Evolutionary conservation across 148 eudicot genomes (phyloP), one percentile per base, ranked within the genome.

Genomic region (Persicaria tinctoria): DNA sequence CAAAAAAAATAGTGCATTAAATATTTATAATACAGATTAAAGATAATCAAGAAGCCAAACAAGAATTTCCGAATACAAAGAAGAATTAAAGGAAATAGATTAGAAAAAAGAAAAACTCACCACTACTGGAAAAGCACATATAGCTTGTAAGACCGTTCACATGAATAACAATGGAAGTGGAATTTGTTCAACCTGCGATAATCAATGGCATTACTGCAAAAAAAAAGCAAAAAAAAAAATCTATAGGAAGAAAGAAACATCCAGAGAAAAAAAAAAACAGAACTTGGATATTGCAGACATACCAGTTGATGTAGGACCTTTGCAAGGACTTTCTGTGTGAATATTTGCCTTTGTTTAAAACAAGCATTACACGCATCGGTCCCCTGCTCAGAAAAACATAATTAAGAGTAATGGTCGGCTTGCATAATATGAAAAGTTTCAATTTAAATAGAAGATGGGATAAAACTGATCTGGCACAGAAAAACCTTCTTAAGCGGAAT

Each of bases 301-400:
- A n/a, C n/a, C n/a, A n/a, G n/a, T n/a, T n/a, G n/a, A n/a, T n/a
- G n/a, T n/a, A n/a, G n/a, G n/a, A n/a, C n/a, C n/a, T n/a, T n/a
- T n/a, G n/a, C n/a, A n/a, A n/a, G n/a, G n/a, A n/a, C n/a, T n/a
- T n/a, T n/a, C n/a, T n/a, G n/a, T n/a, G n/a, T n/a, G n/a, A n/a
- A n/a, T n/a, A 57, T 0, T 23, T 89, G 87, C 47, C 85, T 84
- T 84, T 89, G 97, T 82, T 92, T 92, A 80, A 95, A 95, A 84
- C 99, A 95, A 79, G 87, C 85, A 86, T 90, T 95, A 83, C 99
- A 92, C 48, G 97, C 97, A 82, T 95, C 99, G 32, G 92, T 95
- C 73, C 92, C 89, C 99, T 95, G 89, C 82, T 83, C 73, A 64
- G 14, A 17, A 20, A 64, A 38, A 41, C 47, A 64, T 4, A 38